Conservation (phyloP, 2,329 filamentous ascomycete species). For the Trichoderma koningiopsis region DNA sequence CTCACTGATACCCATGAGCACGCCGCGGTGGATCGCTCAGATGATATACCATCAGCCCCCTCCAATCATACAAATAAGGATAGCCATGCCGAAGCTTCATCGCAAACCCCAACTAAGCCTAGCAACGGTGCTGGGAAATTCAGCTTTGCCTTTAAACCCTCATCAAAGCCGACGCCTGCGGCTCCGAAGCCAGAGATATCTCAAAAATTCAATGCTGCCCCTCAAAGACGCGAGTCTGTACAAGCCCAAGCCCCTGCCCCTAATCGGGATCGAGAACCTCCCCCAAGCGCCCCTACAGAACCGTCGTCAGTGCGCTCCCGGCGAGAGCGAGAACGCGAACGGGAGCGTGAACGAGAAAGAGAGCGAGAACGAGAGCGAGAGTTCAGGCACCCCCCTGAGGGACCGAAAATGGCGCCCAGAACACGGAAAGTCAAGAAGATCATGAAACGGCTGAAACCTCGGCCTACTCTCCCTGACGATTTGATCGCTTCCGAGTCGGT, state of each 20-base stretch:
- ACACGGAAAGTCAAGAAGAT: conserved; percentile 68
- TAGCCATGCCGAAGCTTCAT: conserved; percentile 47
- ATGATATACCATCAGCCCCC: conserved; percentile 7
- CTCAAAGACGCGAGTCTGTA: conserved; percentile 47
- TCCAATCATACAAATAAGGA: conserved; percentile 35
- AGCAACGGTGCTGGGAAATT: conserved; percentile 66
- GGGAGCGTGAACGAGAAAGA: not conserved
- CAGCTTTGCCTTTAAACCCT: conserved; percentile 88
- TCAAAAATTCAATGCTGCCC: conserved; percentile 67
- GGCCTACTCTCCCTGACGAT: conserved; percentile 70
- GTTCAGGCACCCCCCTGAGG: conserved; percentile 39
- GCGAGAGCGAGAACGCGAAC: conserved; percentile 19
- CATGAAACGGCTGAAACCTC: conserved; percentile 69
- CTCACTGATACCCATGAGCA: conserved; percentile 28
- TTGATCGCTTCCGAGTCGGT: conserved; percentile 82
- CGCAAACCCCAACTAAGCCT: conserved; percentile 54
- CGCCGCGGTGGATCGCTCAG: not conserved
- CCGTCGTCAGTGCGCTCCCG: conserved; percentile 52
- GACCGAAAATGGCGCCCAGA: conserved; percentile 46
- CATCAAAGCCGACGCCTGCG: conserved; percentile 59
- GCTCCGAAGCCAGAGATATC: conserved; percentile 67
- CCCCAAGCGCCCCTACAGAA: conserved; percentile 55
- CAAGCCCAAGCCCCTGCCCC: conserved; percentile 27
- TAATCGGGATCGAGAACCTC: conserved; percentile 49
- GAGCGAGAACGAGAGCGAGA: conserved; percentile 30